Percentiles rank a stretch among this genome's conserved stretches.
Evolutionary conservation across 73 alveolate species (phyloP).

Genomic region (Paramecium octaurelia): DNA sequence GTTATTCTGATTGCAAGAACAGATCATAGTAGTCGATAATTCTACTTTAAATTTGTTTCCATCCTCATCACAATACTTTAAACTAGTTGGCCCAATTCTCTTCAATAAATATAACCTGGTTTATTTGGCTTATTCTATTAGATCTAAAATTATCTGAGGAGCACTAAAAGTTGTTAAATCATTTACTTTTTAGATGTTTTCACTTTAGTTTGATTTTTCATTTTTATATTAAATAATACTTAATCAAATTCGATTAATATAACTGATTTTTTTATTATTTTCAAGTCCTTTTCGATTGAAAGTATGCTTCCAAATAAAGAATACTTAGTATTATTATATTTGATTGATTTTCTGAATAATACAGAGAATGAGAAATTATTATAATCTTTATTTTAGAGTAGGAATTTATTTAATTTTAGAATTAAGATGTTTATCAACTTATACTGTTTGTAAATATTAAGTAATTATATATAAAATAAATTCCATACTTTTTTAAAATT

Average conservation of each 20-base stretch:
- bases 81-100: conserved; percentile 23
- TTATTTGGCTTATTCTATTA: neutral
- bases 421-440: too few relatives aligned
- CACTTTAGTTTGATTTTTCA: neutral
- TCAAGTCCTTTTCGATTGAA: neutral
- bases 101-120: conserved; percentile 17
- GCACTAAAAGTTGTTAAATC: neutral
- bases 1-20: neutral
- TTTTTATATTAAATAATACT: neutral
- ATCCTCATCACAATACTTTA: conserved; percentile 44
- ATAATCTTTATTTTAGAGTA: too few relatives aligned
- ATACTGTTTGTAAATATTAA: too few relatives aligned
- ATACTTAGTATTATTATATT: too few relatives aligned
- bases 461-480: neutral
- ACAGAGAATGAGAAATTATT: neutral
- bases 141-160: neutral
- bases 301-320: too few relatives aligned
- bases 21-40: neutral
- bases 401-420: too few relatives aligned
- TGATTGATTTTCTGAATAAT: too few relatives aligned
- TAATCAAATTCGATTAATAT: neutral
- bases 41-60: conserved; percentile 22
- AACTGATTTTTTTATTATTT: neutral
- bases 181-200: neutral
- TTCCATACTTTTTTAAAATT: neutral